Base-by-base conservation (phyloP, 2,329 filamentous ascomycete species). In the Raffaelea ambrosiae region DNA sequence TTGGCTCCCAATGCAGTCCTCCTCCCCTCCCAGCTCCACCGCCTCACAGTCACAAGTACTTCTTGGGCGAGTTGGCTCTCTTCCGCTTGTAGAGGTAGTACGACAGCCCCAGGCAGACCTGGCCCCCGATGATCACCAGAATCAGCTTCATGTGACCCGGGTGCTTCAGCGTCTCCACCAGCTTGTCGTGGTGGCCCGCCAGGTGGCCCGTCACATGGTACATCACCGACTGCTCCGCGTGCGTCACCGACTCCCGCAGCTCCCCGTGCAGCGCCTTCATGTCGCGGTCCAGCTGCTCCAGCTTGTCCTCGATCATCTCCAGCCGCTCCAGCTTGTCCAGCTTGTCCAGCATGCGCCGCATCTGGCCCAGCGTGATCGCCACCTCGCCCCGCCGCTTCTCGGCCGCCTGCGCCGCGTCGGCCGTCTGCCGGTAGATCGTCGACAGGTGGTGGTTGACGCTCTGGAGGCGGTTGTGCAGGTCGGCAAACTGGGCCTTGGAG, bases 381-480 rank as follows among this genome's bases (percentile, higher is more conserved):
- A 79, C 56, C 55, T 84, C 79, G 31, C 70, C 66, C 64, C 81
- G 74, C 44, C 76, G 74, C 57, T 75, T 65, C 59, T 83, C 76
- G 54, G 72, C 67, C 35, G 74, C 63, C 49, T 68, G 67, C 44
- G 73, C 66, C 48, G 77, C 65, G 36, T 70, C 63, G 11, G 73
- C 69, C 38, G 84, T 64, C 48, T 79, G 67, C 39, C 73, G 73
- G 63, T 79, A 81, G 48, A 88, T 70, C 55, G 74, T 75, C 19
- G 73, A 72, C 39, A 88, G 68, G 58, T 85, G 81, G 65, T 88
- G 82, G 63, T 80, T 81, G 50, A 88, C 72, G 56, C 71, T 74
- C 63, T 90, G 88, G 18, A 97, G 70, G 29, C 89, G 85, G 69
- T 85, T 85, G 70, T 95, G 85, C 14, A 97, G 74, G 61, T 96